Evolutionary conservation across 768 basidiomycete species (phyloP).

Genomic region (Scleroderma citrinum): DNA sequence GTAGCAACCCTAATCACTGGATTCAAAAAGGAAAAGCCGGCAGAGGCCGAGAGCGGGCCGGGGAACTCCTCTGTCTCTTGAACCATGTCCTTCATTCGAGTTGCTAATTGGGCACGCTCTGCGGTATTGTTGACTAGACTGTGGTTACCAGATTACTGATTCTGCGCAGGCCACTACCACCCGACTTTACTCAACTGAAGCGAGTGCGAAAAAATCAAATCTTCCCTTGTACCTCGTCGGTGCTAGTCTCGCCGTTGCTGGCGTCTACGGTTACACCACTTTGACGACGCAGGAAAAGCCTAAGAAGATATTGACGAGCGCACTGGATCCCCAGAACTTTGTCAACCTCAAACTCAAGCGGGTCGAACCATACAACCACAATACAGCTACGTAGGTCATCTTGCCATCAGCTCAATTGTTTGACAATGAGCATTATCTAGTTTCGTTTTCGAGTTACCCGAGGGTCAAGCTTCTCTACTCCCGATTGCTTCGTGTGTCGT

Average conservation of each 20-base stretch:
- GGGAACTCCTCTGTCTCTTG: too few species aligned
- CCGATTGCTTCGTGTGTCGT: slow-evolving; percentile 76
- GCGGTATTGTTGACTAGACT: slow-evolving; percentile 25
- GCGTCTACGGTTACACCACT: slow-evolving; percentile 48
- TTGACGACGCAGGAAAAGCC: slow-evolving; percentile 34
- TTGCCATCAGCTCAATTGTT: neutral
- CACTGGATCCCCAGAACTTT: slow-evolving; percentile 71
- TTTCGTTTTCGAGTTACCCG: slow-evolving; percentile 77
- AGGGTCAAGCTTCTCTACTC: slow-evolving; percentile 70
- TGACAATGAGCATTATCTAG: slow-evolving; percentile 29
- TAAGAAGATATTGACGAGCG: slow-evolving; percentile 47
- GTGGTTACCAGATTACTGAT: neutral
- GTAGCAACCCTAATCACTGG: neutral
- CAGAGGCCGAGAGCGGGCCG: slow-evolving; percentile 7
- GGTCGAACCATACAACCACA: slow-evolving; percentile 88
- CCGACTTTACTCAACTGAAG: slow-evolving; percentile 44
- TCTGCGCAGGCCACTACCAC: slow-evolving; percentile 28
- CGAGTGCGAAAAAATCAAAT: slow-evolving; percentile 43
- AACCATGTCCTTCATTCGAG: slow-evolving; percentile 45
- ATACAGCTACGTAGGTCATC: slow-evolving; percentile 64
- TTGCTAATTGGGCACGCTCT: slow-evolving; percentile 36
- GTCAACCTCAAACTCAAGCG: slow-evolving; percentile 79
- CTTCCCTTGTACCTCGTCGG: slow-evolving; percentile 44
- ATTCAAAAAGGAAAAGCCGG: neutral
- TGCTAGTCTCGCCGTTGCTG: slow-evolving; percentile 40